Percentiles rank a stretch among this genome's conserved stretches.
Evolutionary conservation across 768 basidiomycete species (phyloP).

Genomic region (Phlegmacium glaucopus): DNA sequence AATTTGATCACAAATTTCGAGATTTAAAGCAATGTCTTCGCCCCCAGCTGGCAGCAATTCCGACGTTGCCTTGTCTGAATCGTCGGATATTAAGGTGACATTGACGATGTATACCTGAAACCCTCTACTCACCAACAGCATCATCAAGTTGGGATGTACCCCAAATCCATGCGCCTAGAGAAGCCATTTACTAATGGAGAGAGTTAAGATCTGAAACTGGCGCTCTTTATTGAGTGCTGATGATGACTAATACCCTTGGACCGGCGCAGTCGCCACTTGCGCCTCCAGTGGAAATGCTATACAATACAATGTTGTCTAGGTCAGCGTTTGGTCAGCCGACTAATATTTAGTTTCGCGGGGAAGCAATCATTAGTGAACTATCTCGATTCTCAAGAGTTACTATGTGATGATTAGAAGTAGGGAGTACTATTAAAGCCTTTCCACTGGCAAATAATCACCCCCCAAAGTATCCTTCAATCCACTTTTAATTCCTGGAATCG

Average conservation of each 20-base stretch:
- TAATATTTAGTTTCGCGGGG: too few relatives aligned
- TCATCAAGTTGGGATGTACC: constrained; percentile 82
- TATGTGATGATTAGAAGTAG: too few relatives aligned
- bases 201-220: not conserved
- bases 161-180: constrained; percentile 71
- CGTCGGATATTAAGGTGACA: constrained; percentile 7
- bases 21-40: constrained; percentile 89
- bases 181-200: constrained; percentile 40
- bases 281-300: too few relatives aligned
- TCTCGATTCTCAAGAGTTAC: too few relatives aligned
- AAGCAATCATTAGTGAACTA: too few relatives aligned
- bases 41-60: constrained; percentile 78
- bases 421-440: too few relatives aligned
- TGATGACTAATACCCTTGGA: not conserved
- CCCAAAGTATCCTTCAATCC: constrained; percentile 11
- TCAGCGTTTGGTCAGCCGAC: too few relatives aligned
- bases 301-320: too few relatives aligned
- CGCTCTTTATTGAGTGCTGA: not conserved
- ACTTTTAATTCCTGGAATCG: constrained; percentile 12
- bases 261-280: too few relatives aligned
- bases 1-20: constrained; percentile 97
- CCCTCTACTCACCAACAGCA: constrained; percentile 60
- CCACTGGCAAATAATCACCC: constrained; percentile 11
- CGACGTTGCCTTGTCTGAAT: constrained; percentile 88
- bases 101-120: not conserved